phyloP scores from a whole-genome alignment of 768 basidiomycete genomes.

The Boletus patriciae region DNA sequence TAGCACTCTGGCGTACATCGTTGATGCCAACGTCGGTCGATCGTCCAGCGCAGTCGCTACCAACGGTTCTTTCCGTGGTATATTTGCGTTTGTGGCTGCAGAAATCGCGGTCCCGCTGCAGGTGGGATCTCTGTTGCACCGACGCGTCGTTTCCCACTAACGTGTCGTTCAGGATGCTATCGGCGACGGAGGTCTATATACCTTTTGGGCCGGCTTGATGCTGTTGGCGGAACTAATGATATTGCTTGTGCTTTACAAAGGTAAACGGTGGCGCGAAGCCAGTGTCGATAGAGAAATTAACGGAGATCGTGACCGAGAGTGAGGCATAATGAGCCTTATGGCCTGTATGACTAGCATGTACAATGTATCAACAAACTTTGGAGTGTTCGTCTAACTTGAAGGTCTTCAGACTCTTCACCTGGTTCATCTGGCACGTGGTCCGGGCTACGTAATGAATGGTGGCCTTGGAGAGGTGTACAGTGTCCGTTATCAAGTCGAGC shows the following conservation, averaged over 20 bases:
- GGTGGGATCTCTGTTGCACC: slow-evolving; percentile 9
- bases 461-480: too few species aligned
- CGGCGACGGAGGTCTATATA: slow-evolving; percentile 82
- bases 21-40: slow-evolving; percentile 82
- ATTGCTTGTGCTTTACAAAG: slow-evolving; percentile 61
- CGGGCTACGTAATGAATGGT: too few species aligned
- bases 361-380: too few species aligned
- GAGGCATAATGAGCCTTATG: too few species aligned
- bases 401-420: too few species aligned
- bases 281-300: slow-evolving; percentile 47
- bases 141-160: neutral
- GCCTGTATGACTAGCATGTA: neutral
- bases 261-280: slow-evolving; percentile 57
- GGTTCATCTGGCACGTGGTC: too few species aligned
- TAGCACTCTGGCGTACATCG: slow-evolving; percentile 79
- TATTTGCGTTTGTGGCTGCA: slow-evolving; percentile 63
- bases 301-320: slow-evolving; percentile 1
- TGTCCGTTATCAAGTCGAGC: too few species aligned
- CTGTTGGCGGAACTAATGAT: slow-evolving; percentile 53
- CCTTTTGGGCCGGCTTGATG: slow-evolving; percentile 62
- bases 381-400: too few species aligned
- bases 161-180: slow-evolving; percentile 51
- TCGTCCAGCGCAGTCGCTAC: slow-evolving; percentile 75
- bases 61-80: slow-evolving; percentile 75
- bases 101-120: slow-evolving; percentile 79